These are phyloP conservation scores for Lophiostoma macrostomum DNA, from an alignment of 495 filamentous ascomycete species.

Conservation along the genomic window DNA sequence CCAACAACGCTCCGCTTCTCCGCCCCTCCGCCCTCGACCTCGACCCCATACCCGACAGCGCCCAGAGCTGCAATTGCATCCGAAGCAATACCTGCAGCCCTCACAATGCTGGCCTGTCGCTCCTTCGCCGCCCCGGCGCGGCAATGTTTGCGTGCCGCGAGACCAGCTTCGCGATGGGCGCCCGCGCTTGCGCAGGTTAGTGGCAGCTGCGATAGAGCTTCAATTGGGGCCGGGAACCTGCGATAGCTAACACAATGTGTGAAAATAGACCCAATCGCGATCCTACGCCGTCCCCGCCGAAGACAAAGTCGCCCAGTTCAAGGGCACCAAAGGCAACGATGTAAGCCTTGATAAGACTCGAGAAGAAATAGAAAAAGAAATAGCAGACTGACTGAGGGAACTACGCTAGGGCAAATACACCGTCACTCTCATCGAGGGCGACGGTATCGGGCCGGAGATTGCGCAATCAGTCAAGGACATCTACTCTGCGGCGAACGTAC, in stretches of 20 bases:
- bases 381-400: conserved; percentile 5
- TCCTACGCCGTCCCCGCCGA: conserved; percentile 53
- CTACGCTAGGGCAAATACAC: conserved; percentile 80
- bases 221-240: not conserved
- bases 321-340: conserved; percentile 80
- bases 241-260: conserved; percentile 33
- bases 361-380: not conserved
- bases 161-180: conserved; percentile 48
- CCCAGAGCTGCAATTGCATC: conserved; percentile 21
- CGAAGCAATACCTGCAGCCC: conserved; percentile 1
- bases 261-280: conserved; percentile 35
- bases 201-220: not conserved
- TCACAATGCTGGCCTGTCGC: conserved; percentile 60
- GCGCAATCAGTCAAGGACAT: conserved; percentile 97
- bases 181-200: conserved; percentile 54
- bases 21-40: conserved; percentile 9
- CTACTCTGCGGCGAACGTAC: conserved; percentile 88
- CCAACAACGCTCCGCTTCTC: not conserved
- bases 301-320: conserved; percentile 87
- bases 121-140: conserved; percentile 54
- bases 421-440: conserved; percentile 96
- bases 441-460: conserved; percentile 97
- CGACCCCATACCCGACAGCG: not conserved
- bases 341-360: conserved; percentile 52
- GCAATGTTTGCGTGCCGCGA: conserved; percentile 55